Base-by-base conservation (phyloP, 371 early-diverging fungal genomes). In the Apophysomyces trapeziformis region DNA sequence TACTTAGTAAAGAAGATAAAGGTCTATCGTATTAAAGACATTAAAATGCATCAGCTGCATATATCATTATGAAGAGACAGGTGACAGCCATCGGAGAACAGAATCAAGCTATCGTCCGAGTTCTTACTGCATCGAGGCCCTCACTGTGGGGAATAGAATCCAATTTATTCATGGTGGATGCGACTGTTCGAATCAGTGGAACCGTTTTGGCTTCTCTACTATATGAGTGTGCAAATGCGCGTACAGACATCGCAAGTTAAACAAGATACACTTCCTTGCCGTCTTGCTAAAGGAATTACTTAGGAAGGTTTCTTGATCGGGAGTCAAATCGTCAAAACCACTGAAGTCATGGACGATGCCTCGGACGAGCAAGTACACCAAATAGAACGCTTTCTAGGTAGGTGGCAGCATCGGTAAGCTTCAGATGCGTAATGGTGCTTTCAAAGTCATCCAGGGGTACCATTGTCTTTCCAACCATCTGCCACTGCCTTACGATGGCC, bases 251-350 rank as follows among this genome's bases (percentile, higher is more conserved):
- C 12, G 70, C 61, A 50, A 50, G 56, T 46, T 46, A 26, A 26
- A 26, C n/a, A 12, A 16, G n/a, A 36, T 2, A 5, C 36, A 38
- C 8, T n/a, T 56, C 35, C 32, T 60, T 57, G 35, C 26, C 43
- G 46, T 43, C 37, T 26, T 58, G 18, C 38, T 18, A 5, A 13
- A 9, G 11, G 6, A 59, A 14, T 16, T 12, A 6, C 7, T 18
- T 45, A 69, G 66, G 70, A 69, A 65, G 70, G 70, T 5, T 60
- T 64, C 50, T 60, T 68, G 61, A 64, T 57, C 56, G 69, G 69
- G 14, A 63, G 43, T 1, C 16, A 41, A 41, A 56, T 61, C 18
- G 60, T 63, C 18, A 45, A 56, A 21, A 63, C 68, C 1, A 57
- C 43, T 5, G 59, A 47, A 5, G 56, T 57, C 9, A 63, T 68